Evolutionary conservation across 495 filamentous ascomycete genomes (phyloP), one percentile per base, ranked within the genome.

Genomic region (Corynascus novoguineensis): DNA sequence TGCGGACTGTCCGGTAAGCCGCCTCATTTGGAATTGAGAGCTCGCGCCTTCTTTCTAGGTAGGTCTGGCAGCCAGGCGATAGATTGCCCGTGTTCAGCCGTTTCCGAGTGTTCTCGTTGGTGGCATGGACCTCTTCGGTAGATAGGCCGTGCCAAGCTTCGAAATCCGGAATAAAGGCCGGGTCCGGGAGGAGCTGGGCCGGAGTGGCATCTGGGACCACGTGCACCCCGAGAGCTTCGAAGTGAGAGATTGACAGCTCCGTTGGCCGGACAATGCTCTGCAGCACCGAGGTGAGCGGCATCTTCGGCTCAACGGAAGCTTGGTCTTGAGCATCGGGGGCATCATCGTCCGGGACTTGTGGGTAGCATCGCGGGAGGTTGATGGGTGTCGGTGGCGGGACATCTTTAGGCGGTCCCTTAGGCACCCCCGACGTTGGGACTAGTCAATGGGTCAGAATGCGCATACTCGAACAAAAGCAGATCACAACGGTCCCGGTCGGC

Each of bases 351-450:
- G 56, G 59, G 41, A 50, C 55, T 53, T 69, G 66, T 14, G 77
- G 75, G 25, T 61, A 63, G 59, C 67, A 78, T 35, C 68, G 65
- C 44, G 79, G 79, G 42, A 82, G 74, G 60, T 68, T 73, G 62
- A 82, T 63, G 35, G 76, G 77, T n/a, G 76, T 80, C n/a, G 77
- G 71, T 25, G 76, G 75, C 24, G 74, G 76, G n/a, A 78, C 71
- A 29, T 79, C 68, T 63, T 75, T 72, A 25, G 75, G 75, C 21
- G 72, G 70, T 19, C 34, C 59, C 34, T 59, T 61, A 15, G 68
- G 57, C 38, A 64, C 31, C 28, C 63, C 45, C 40, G 61, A 50
- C 28, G 60, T 35, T 49, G 69, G 64, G 60, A 68, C 74, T 76
- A 65, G 51, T 63, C 51, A 53, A 27, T 48, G n/a, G 52, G 57